Base-by-base conservation (phyloP, 345 rosid genomes). In the Eucalyptus regnans region DNA sequence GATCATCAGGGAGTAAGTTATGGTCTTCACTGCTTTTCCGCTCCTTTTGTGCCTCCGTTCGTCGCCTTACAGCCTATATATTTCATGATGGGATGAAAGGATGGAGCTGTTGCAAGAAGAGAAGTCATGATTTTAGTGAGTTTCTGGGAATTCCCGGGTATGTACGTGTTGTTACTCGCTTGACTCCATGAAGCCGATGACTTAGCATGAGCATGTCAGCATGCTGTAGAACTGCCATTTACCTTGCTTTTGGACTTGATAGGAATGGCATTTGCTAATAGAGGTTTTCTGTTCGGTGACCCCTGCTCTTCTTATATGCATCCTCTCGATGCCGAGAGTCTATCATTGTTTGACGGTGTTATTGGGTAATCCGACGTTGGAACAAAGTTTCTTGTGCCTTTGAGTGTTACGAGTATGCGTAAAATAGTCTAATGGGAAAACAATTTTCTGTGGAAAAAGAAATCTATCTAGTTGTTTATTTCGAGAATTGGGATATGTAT, bases 81-180 rank as follows among this genome's bases (percentile, higher is more conserved):
- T 98, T 98, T 91, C 98, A 94, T 71, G 99, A 98, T 87, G 99
- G 99, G 90, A 97, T 93, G 95, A 98, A 95, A 93, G 99, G 96
- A 89, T 96, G 99, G 99, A 96, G 99, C 88, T 97, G 99, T 93
- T 97, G 99, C 95, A 98, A 97, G 92, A 96, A 96, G 91, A 93
- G 95, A 93, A 97, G 99, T 89, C 98, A 95, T 90, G 99, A 98
- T 93, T 98, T 98, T 89, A 94, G 91, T 87, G 91, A 96, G 87
- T 97, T 97, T 90, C 88, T 97, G 87, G 98, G 93, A 92, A 96
- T 98, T 88, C 99, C 98, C 5, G 98, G 99, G 99, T 96, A 92
- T 86, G 92, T 41, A 13, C 23, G 44, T 31, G 27, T n/a, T 41
- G 31, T 25, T 20, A 62, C 54, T 62, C 33, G 49, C 68, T 54